Evolutionary conservation across 352 stramenopile species (phyloP), one percentile per base, ranked within the genome.

Genomic region (Pythium myriotylum): DNA sequence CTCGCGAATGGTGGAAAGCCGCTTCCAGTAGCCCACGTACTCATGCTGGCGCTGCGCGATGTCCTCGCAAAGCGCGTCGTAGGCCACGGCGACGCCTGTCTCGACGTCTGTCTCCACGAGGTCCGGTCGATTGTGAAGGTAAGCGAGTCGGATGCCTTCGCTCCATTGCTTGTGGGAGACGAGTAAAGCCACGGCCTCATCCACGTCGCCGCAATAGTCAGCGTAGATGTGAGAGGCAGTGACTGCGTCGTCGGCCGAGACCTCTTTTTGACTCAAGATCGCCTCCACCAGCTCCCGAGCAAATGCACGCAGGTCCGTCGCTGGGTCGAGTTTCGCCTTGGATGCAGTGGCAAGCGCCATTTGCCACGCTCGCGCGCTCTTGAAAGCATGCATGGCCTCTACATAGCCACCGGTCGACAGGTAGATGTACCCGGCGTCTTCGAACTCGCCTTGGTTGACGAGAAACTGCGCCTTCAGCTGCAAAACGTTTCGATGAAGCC

Each of bases 41-140:
- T 73, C 55, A 19, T 63, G 56, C 32, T 81, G 55, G 12, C 77
- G 80, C 29, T 59, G 53, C 29, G 62, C 47, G 24, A 91, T 71
- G 23, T 93, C 84, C 16, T 87, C 76, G 0, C 72, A 32, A 0
- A 91, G 39, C 1, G 82, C 74, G 8, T 86, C 70, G 17, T 59
- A 65, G 16, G 56, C 50, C 26, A 83, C 72, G 6, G 83, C 45
- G 27, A 91, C 78, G 24, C 72, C 77, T 17, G 75, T 69, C 65
- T 89, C 80, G 7, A 93, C 65, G 47, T 93, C 84, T n/a, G 77
- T 92, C 54, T 89, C 78, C 4, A 93, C 58, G 27, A 93, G 46
- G 51, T 93, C 84, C 0, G 52, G 50, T 9, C 84, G 81, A 13
- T 74, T 60, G 62, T 91, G 75, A 16, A 90, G 54, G 43, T 77